Percentiles rank a stretch among this genome's conserved stretches.
Evolutionary conservation across 148 eudicot species (phyloP).

Genomic region (Silene conica): DNA sequence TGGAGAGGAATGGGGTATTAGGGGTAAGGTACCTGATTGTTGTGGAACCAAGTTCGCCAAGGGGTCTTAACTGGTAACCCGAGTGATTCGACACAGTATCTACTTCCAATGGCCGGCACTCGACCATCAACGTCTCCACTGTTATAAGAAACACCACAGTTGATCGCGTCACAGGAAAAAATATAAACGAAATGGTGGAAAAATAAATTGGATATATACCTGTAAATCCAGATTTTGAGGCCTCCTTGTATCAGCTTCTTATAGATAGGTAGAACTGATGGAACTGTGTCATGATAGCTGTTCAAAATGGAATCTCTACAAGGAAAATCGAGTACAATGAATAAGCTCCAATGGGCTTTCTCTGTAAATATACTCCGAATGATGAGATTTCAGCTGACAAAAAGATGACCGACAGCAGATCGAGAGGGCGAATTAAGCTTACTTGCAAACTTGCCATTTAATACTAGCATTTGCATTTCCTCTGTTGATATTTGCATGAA

Average conservation of each 20-base stretch:
- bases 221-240: conserved; percentile 67
- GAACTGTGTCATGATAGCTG: conserved; percentile 26
- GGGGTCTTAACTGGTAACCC: conserved; percentile 42
- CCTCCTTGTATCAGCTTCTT: conserved; percentile 56
- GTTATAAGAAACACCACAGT: background rate
- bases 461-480: conserved; percentile 17
- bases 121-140: conserved; percentile 65
- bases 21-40: conserved; percentile 44
- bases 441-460: conserved; percentile 60
- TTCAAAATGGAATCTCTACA: conserved; percentile 38
- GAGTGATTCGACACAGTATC: conserved; percentile 56
- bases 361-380: no score
- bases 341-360: background rate
- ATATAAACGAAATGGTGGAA: background rate
- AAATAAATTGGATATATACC: conserved; percentile 33
- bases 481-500: conserved; percentile 39
- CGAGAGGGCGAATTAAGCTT: conserved; percentile 6
- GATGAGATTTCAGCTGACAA: no score
- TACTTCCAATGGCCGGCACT: conserved; percentile 52
- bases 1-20: background rate
- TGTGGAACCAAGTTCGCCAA: conserved; percentile 61
- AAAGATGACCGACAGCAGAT: no score
- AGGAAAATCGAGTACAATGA: background rate
- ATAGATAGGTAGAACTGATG: conserved; percentile 52
- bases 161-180: background rate